Evolutionary conservation across 2,329 filamentous ascomycete genomes (phyloP), one percentile per base, ranked within the genome.

Genomic region (Fusarium nisikadoi): DNA sequence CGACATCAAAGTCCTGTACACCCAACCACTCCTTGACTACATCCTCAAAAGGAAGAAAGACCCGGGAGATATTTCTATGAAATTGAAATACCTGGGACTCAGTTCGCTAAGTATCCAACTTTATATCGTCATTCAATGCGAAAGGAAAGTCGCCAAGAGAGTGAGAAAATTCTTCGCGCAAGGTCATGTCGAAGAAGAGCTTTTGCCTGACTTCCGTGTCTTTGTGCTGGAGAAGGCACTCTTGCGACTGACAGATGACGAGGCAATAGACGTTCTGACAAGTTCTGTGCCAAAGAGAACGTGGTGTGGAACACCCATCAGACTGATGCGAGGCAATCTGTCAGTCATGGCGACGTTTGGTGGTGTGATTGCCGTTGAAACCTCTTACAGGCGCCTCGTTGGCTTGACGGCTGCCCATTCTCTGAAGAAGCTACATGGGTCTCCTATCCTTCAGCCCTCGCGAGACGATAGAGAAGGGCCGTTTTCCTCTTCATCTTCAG

Each of bases 51-150:
- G 19, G 5, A 43, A 31, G 3, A 54, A 19, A 0, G 33, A 61
- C 1, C 33, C 58, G 0, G 58, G 58, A 14, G 33, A n/a, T 4
- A 25, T 61, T 6, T 61, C 31, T 1, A 61, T 45, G 31, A 61
- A 61, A 13, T 11, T 57, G 4, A 45, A 23, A 12, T 5, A 57
- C 5, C 6, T 61, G 13, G 58, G 58, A 6, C 11, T 57, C 0
- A 8, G 7, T 2, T 16, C 25, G 0, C 31, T 7, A 14, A 36
- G n/a, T 2, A 20, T 2, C 3, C 5, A 57, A 6, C 50, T n/a
- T 6, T 17, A 57, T 20, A 61, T 61, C 2, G 17, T 61, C 13
- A n/a, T 61, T 14, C 58, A 61, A 10, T 61, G 58, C 23, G 39
- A 57, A 6, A 61, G 19, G 6, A 61, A 29, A 1, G 25, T 57